Evolutionary conservation across 1,284 basidiomycete genomes (phyloP), one percentile per base, ranked within the genome.

Genomic region (Boletus nobilissimus): DNA sequence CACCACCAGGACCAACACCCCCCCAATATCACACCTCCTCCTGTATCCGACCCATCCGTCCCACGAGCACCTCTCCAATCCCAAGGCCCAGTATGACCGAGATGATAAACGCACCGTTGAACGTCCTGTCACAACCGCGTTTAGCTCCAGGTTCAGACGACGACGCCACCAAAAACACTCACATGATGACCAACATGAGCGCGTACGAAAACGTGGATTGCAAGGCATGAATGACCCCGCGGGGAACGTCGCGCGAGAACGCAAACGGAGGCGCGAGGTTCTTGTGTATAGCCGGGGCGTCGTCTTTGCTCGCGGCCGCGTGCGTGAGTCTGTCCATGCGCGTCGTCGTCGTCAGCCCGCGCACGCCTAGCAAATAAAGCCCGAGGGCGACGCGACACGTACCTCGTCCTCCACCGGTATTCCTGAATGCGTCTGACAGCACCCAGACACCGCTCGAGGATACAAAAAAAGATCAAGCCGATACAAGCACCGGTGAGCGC

Each of bases 111-210:
- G 90, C 91, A 26, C 89, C 93, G 79, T 95, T 91, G 84, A 92
- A 95, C 6, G 94, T 94, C 94, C 94, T 29, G 51, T 29, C 26
- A 6, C 24, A 11, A 11, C 13, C 13, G 64, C 76, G 63, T 32
- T 36, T 29, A 18, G 19, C 14, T 34, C 19, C 19, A 16, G 34
- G 60, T n/a, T n/a, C 16, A 11, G 6, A 29, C 29, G 26, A 54
- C 13, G n/a, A 54, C 13, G 26, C 51, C 13, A 54, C 26, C 29
- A 22, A 5, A 54, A 32, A 62, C 60, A 67, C 65, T 34, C 14
- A 94, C 94, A 95, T 95, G 82, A 94, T 89, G 16, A 90, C 90
- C 83, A 95, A 83, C 94, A 95, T 95, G 73, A 95, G 88, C 14
- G 86, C 79, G 79, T 93, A 94, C 64, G 86, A 85, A 36, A 94